Conservation (phyloP, 257 asterid genomes). For the Capsicum rhomboideum region DNA sequence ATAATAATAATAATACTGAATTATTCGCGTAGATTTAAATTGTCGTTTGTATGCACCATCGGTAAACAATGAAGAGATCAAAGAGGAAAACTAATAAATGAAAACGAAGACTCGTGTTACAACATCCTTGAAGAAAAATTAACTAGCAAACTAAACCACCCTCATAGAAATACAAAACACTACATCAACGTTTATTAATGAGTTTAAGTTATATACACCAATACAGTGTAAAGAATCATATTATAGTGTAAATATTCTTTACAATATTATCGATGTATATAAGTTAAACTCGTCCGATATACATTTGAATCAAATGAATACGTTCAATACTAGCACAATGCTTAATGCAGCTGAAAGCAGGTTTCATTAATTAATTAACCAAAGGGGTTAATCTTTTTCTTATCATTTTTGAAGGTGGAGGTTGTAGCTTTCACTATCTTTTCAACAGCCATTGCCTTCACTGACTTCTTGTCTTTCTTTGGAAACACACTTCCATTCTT, state of each 20-base stretch:
- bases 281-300: neutral
- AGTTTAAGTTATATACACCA: too few species aligned
- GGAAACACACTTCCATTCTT: neutral
- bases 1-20: too few species aligned
- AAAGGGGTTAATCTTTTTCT: neutral
- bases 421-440: neutral
- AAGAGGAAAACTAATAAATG: too few species aligned
- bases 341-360: neutral
- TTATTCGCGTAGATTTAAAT: too few species aligned
- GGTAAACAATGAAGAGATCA: too few species aligned
- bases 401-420: neutral
- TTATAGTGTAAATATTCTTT: neutral
- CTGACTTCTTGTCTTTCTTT: neutral
- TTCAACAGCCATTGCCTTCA: neutral
- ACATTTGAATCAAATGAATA: neutral
- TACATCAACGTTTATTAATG: too few species aligned
- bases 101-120: too few species aligned
- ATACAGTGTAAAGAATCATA: neutral
- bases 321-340: neutral
- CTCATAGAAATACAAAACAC: too few species aligned
- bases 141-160: too few species aligned
- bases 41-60: too few species aligned
- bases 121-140: too few species aligned
- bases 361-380: neutral
- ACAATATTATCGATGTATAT: neutral